A percentile compares a stretch with the other conserved stretches of the same genome.
Conservation (phyloP, 129 eudicot species). For the Ambrosia trifida region DNA sequence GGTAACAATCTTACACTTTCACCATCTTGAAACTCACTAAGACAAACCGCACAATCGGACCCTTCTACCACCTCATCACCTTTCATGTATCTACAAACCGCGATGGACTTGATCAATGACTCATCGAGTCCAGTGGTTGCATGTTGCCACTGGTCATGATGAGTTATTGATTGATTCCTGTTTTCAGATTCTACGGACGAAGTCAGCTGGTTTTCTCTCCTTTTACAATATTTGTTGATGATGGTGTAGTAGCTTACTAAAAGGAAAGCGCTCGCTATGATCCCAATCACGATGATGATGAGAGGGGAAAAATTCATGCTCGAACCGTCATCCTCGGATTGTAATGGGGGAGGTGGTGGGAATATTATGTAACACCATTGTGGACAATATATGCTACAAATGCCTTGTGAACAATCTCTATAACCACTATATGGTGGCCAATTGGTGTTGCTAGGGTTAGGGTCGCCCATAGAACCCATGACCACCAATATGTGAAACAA, state of each 20-base stretch:
- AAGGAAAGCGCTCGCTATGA: conserved; percentile 64
- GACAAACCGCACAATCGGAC: conserved; percentile 69
- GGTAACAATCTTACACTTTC: conserved; percentile 75
- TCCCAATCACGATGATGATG: conserved; percentile 57
- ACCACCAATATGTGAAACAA: conserved; percentile 27
- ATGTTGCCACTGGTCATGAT: conserved; percentile 44
- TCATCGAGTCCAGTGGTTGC: conserved; percentile 63
- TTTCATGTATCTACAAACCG: conserved; percentile 55
- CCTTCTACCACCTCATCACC: conserved; percentile 57
- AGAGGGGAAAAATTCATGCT: conserved; percentile 67
- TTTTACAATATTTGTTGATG: conserved; percentile 62
- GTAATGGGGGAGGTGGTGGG: conserved; percentile 50
- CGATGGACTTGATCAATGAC: conserved; percentile 54
- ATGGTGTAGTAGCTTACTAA: conserved; percentile 69
- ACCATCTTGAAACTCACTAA: conserved; percentile 71
- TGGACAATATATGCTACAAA: conserved; percentile 79
- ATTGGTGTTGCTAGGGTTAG: conserved; percentile 43
- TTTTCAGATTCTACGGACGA: conserved; percentile 24
- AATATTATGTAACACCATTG: conserved; percentile 72
- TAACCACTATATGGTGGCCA: conserved; percentile 60
- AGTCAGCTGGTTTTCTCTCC: conserved; percentile 35
- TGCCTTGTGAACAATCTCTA: conserved; percentile 70
- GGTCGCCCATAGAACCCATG: conserved; percentile 63
- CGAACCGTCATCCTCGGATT: conserved; percentile 36
- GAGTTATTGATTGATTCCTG: conserved; percentile 27